Evolutionary conservation across 2,329 filamentous ascomycete genomes (phyloP), one percentile per base, ranked within the genome.

Genomic region (Chalaropsis thielavioides): DNA sequence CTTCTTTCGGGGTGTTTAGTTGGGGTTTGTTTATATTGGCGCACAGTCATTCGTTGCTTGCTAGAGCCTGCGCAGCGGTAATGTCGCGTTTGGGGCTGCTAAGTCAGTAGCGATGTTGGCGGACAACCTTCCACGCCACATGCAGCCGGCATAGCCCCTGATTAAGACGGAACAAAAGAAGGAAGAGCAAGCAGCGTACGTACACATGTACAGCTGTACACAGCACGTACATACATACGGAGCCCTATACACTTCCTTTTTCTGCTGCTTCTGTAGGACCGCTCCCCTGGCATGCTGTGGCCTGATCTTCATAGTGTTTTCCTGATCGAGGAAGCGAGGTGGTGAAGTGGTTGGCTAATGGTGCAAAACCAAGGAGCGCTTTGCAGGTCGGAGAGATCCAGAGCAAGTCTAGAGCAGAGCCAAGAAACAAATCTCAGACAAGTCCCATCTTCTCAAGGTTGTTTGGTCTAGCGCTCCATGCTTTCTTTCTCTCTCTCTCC

Each of bases 351-450:
- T 58, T 58, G 54, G 54, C 54, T 38, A 3, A 38, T 38, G 24
- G 31, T 51, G 54, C 54, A 31, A 10, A 35, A 38, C 1, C 17
- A 19, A 58, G 10, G 54, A 35, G 31, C 27, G 31, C 17, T 17
- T 58, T 38, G 19, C 27, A 35, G 54, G 15, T 3, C 17, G 10
- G 46, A 31, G 24, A 31, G 54, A 58, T 58, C 54, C 31, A 58
- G 27, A 58, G 43, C 43, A 46, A 17, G 43, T 46, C 43, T 5
- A 46, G 13, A 46, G 54, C 27, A 58, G 10, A 58, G 54, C 15
- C 46, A 4, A 51, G 46, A 51, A 58, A 17, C 54, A 58, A 31
- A 58, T 31, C 54, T 58, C 54, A 58, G 54, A 58, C 54, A 58
- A 58, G 38, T 58, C 54, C 54, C 24, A 31, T 35, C 24, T 38